Evolutionary conservation across 805 yeast genomes (phyloP).

Genomic region (Candida montana): DNA sequence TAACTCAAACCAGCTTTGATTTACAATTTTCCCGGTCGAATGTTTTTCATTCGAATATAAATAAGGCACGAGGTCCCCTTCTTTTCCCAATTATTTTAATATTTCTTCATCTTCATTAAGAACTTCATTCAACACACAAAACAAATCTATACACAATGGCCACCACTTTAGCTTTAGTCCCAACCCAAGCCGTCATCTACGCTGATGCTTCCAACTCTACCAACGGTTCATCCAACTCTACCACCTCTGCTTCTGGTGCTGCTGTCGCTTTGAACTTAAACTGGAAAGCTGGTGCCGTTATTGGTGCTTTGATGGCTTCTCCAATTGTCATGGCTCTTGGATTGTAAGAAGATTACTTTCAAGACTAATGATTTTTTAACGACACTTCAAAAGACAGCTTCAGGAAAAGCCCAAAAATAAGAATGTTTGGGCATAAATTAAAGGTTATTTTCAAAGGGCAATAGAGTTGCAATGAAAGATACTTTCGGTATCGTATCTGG

Average conservation of each 20-base stretch:
- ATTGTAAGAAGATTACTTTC: constrained; percentile 18
- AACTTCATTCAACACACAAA: neutral
- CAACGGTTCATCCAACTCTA: constrained; percentile 14
- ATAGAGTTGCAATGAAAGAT: neutral
- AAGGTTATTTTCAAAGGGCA: neutral
- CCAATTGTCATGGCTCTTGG: constrained; percentile 30
- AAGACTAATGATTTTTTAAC: constrained; percentile 1
- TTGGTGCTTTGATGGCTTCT: constrained; percentile 34
- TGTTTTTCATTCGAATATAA: constrained; percentile 3
- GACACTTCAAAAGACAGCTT: neutral
- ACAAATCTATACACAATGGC: constrained; percentile 12
- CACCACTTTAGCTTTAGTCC: constrained; percentile 23
- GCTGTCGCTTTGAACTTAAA: constrained; percentile 31
- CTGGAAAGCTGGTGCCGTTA: constrained; percentile 36
- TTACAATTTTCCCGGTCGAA: no score
- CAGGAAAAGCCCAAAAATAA: neutral
- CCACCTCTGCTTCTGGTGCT: constrained; percentile 24
- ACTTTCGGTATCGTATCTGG: neutral
- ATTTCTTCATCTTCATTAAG: constrained; percentile 2
- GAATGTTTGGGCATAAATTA: constrained; percentile 1
- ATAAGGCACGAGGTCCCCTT: neutral
- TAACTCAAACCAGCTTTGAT: neutral
- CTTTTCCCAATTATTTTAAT: neutral
- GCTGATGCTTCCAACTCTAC: constrained; percentile 19
- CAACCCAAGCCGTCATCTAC: constrained; percentile 25